Evolutionary conservation across 23 red algal genomes (phyloP), one percentile per base, ranked within the genome.

Genomic region (Gracilaria gracilis): DNA sequence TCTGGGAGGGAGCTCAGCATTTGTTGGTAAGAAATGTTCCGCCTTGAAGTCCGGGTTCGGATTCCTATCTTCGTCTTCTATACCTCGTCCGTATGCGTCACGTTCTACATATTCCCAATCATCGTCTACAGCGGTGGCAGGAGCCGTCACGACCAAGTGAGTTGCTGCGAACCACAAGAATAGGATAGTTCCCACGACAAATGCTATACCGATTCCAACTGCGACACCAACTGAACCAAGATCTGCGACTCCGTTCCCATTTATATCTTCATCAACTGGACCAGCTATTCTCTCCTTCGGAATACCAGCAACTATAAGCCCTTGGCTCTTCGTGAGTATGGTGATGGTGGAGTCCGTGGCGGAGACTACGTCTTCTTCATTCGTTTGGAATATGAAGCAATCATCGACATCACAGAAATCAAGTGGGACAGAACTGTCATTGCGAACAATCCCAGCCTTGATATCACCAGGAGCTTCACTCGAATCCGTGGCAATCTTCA

Each of bases 71-170:
- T 50, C 79, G 6, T 82, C 54, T 28, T 62, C 24, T 23, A 48
- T 25, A 82, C 79, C 87, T 46, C 74, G 27, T 61, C 73, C 87
- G 40, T 79, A 90, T 47, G 59, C 49, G 44, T 90, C 75, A 42
- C 87, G 67, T 69, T 90, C 75, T 21, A 79, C 71, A 51, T 81
- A 90, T 40, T 90, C 87, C 87, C 87, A 90, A 17, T 67, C 38
- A 62, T 67, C 75, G 2, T 44, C 87, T 29, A 79, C 23, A 9
- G 31, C 61, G 17, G 62, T 48, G 16, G 29, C 84, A 65, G 55
- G 65, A 28, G 53, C 73, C 14, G 25, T 21, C 39, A 65, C 75
- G 19, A 76, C 87, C 27, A 74, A 46, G 49, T 70, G 46, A 61
- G 87, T 76, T 47, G 76, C 71, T 13, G 87, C 87, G 70, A 90